Conservation (phyloP, 2,329 filamentous ascomycete species). For the Phyllosticta citrichinensis region DNA sequence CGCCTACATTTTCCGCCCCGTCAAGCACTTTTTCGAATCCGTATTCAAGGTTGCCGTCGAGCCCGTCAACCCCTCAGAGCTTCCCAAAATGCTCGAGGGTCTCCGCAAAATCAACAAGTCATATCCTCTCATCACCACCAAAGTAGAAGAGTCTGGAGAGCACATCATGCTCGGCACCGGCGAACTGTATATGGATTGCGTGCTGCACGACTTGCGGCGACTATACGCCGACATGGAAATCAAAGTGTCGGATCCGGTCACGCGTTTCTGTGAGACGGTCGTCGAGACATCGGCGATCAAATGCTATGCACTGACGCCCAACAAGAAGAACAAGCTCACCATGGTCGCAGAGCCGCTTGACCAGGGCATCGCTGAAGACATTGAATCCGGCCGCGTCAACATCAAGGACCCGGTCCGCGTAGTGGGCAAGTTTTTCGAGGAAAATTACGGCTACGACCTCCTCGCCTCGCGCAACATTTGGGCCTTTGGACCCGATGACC, state of each 20-base stretch:
- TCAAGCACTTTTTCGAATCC: constrained; percentile 92
- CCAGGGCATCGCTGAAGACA: constrained; percentile 88
- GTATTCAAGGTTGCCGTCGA: constrained; percentile 97
- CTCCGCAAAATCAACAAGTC: constrained; percentile 96
- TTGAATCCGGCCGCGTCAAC: constrained; percentile 79
- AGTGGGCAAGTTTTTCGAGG: constrained; percentile 93
- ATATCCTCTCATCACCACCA: constrained; percentile 89
- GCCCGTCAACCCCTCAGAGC: constrained; percentile 92
- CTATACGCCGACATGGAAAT: constrained; percentile 99
- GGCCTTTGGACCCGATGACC: constrained; percentile 95
- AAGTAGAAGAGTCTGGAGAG: constrained; percentile 96
- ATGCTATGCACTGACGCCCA: constrained; percentile 94
- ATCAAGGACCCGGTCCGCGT: constrained; percentile 89
- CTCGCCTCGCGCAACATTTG: constrained; percentile 91
- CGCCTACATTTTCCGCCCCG: constrained; percentile 86
- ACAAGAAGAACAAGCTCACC: constrained; percentile 99
- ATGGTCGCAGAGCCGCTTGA: constrained; percentile 97
- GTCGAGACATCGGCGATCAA: constrained; percentile 96
- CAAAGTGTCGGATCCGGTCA: constrained; percentile 96
- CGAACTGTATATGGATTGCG: constrained; percentile 99
- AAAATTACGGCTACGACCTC: constrained; percentile 94
- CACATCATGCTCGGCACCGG: constrained; percentile 92
- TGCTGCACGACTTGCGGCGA: constrained; percentile 82
- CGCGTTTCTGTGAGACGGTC: constrained; percentile 94
- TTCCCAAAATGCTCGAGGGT: constrained; percentile 97